Base-by-base conservation (phyloP, 139 green algal genomes). In the Auxenochlorella pyrenoidosa region DNA sequence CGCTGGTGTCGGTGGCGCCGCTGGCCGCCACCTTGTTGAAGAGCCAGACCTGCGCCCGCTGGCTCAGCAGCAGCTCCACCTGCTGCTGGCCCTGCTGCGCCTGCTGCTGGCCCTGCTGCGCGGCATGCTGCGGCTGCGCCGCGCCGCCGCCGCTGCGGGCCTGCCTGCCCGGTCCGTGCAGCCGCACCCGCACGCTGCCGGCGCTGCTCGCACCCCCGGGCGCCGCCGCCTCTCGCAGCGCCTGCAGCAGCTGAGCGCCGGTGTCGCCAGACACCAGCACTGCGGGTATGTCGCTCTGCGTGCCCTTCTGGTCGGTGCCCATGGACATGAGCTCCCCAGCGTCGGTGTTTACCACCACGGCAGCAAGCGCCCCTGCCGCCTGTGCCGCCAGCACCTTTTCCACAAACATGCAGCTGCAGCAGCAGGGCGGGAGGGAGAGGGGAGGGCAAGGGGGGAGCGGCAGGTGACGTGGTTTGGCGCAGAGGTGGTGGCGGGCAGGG, bases 271-370 rank as follows among this genome's bases (percentile, higher is more conserved):
- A 30, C 8, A 88, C 44, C 43, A 88, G 19, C 59, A 88, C 84
- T 1, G 84, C 58, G 21, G 84, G 73, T 32, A 88, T 88, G 59
- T 16, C 18, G 40, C 59, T 66, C 71, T 83, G 73, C 3, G 10
- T 68, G 59, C 73, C 73, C 19, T 60, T 16, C 15, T 34, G 58
- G n/a, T 88, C 75, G 0, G 65, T 78, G 0, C 84, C 84, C 84
- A 88, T 88, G 5, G 75, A 32, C 84, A 88, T 83, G 30, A 88
- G 59, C 43, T 71, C 72, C 3, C 24, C 5, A 19, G 22, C 59
- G 15, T 85, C 71, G 21, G 41, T 41, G 78, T 93, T 96, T 19
- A 94, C n/a, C 68, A 95, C 91, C 13, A 96, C 38, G 43, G 90
- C 77, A 0, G 79, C 89, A 5, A 89, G 70, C 5, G 91, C 92